These are phyloP conservation scores for Selaginella moellendorffii DNA, from an alignment of 75 land plant genomes.

Conservation along the genomic window DNA sequence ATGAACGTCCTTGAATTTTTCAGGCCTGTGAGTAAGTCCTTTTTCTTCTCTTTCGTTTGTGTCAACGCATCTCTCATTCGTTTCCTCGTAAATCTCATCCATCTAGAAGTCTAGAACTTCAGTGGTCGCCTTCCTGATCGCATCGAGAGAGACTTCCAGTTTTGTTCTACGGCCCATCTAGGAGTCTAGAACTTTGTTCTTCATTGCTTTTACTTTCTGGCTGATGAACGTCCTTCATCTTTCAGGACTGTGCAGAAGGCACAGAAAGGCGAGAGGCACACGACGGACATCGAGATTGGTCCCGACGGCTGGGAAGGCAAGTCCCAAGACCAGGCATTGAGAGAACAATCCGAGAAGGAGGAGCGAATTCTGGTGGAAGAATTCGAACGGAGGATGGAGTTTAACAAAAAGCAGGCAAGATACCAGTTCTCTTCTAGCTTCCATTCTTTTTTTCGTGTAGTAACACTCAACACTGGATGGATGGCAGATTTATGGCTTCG, in stretches of 20 bases:
- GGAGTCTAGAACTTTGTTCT: no score
- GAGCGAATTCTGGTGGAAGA: constrained; percentile 65
- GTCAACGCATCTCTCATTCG: no score
- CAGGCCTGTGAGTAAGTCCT: no score
- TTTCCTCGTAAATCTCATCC: no score
- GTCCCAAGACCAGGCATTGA: constrained; percentile 42
- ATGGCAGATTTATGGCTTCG: constrained; percentile 51
- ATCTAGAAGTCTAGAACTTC: no score
- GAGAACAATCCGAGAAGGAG: constrained; percentile 75
- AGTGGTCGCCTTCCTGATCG: no score
- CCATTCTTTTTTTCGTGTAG: neutral
- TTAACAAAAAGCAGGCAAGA: neutral
- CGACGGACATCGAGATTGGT: constrained; percentile 53
- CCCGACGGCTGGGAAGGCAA: constrained; percentile 86
- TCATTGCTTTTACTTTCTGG: neutral
- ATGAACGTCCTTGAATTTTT: no score
- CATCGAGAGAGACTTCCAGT: neutral
- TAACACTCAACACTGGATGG: neutral
- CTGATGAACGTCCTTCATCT: neutral
- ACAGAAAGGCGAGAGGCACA: neutral
- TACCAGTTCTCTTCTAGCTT: neutral
- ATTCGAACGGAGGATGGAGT: constrained; percentile 55
- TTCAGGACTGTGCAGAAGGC: neutral
- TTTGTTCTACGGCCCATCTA: no score
- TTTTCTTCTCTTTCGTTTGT: no score